A percentile compares a stretch with the other conserved stretches of the same genome.
phyloP scores from a whole-genome alignment of 2,329 filamentous ascomycete genomes.

The Talaromyces sp. region DNA sequence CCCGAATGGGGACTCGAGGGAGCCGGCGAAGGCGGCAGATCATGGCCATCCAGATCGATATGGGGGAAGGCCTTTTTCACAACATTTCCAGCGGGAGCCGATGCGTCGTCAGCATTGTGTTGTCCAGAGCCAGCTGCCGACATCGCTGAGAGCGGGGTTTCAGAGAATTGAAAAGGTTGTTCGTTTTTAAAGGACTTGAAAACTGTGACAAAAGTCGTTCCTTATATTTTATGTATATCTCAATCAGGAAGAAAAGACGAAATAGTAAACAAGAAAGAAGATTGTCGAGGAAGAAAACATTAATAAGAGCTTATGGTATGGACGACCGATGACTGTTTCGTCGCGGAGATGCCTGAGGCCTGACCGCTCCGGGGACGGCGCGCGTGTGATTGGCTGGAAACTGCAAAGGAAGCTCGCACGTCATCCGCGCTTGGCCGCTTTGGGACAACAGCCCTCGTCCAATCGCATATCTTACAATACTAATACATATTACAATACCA shows the following conservation, averaged over 20 bases:
- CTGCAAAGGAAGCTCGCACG: conserved; percentile 15
- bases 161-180: conserved; percentile 8
- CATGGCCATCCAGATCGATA: conserved; percentile 75
- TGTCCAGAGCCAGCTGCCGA: conserved; percentile 30
- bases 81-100: conserved; percentile 16
- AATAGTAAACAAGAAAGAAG: background rate
- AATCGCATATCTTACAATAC: background rate
- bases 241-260: background rate
- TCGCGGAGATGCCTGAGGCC: conserved; percentile 10
- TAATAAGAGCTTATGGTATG: background rate
- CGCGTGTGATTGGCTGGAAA: conserved; percentile 17
- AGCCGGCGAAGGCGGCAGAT: conserved; percentile 84
- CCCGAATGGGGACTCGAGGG: conserved; percentile 85
- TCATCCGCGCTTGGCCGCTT: conserved; percentile 16
- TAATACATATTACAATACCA: background rate
- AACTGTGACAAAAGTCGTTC: background rate
- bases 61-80: conserved; percentile 51
- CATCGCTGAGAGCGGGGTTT: conserved; percentile 31
- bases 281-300: background rate
- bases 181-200: background rate
- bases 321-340: background rate
- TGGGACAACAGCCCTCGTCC: background rate
- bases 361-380: conserved; percentile 5
- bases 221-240: background rate
- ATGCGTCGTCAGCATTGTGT: conserved; percentile 8